phyloP scores from a whole-genome alignment of 2,329 filamentous ascomycete genomes.

The Camptophora hylomeconis region DNA sequence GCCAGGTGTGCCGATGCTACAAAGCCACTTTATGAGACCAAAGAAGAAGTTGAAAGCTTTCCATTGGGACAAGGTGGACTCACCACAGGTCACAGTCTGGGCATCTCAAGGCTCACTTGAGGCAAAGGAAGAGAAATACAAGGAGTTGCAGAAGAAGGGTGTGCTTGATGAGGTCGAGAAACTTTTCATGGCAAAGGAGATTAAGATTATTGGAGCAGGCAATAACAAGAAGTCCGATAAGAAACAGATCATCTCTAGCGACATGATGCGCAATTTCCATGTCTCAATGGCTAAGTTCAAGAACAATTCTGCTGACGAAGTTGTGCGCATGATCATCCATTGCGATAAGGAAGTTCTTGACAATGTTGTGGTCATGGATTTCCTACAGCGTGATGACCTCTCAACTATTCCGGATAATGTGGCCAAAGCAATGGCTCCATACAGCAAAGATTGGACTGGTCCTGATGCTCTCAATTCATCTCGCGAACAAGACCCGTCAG shows the following conservation, averaged over 20 bases:
- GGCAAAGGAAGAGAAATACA: slow-evolving; percentile 89
- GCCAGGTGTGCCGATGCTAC: slow-evolving; percentile 44
- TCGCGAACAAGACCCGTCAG: slow-evolving; percentile 72
- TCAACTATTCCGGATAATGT: slow-evolving; percentile 87
- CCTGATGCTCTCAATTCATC: slow-evolving; percentile 64
- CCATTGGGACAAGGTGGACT: slow-evolving; percentile 98
- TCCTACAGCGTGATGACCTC: slow-evolving; percentile 81
- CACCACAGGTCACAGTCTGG: slow-evolving; percentile 85
- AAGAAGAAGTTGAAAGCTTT: slow-evolving; percentile 99
- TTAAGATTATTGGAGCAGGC: slow-evolving; percentile 67
- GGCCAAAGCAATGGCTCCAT: slow-evolving; percentile 82
- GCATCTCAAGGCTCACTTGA: slow-evolving; percentile 71
- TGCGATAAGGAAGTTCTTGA: slow-evolving; percentile 83
- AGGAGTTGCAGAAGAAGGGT: slow-evolving; percentile 83
- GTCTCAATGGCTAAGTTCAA: slow-evolving; percentile 92
- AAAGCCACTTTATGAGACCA: slow-evolving; percentile 68
- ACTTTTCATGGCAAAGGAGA: slow-evolving; percentile 93
- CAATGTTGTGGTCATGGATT: slow-evolving; percentile 89
- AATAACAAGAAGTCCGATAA: slow-evolving; percentile 76
- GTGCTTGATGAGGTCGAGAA: slow-evolving; percentile 97
- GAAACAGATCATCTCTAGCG: slow-evolving; percentile 89
- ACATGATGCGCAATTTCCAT: slow-evolving; percentile 80
- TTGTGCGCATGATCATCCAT: slow-evolving; percentile 88
- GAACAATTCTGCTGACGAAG: slow-evolving; percentile 65
- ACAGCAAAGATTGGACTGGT: slow-evolving; percentile 92